Evolutionary conservation across 768 basidiomycete genomes (phyloP).

Genomic region (Lyophyllum atratum): DNA sequence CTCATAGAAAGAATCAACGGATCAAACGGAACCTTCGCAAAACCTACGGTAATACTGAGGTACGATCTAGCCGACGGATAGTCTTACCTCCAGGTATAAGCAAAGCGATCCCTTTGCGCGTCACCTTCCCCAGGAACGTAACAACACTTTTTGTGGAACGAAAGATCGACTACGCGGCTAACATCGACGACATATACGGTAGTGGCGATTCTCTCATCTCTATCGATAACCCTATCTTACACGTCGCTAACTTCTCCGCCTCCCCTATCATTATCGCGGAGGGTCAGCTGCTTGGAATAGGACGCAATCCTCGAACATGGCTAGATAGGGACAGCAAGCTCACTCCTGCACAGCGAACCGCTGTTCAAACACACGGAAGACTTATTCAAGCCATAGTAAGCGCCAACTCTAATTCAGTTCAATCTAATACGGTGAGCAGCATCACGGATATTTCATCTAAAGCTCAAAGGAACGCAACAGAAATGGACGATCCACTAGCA

Average conservation of each 20-base stretch:
- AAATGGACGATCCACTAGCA: conserved; percentile 1
- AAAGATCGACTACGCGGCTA: not conserved
- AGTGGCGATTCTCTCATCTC: too few relatives aligned
- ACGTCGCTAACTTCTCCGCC: too few relatives aligned
- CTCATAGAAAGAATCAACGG: not conserved
- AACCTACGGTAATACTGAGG: not conserved
- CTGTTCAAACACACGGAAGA: not conserved
- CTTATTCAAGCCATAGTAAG: not conserved
- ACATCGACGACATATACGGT: conserved; percentile 4
- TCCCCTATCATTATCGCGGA: too few relatives aligned
- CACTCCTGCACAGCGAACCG: not conserved
- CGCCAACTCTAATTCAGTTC: too few relatives aligned
- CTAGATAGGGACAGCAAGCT: conserved; percentile 11
- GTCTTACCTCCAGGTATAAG: conserved; percentile 16
- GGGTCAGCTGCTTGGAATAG: conserved; percentile 17
- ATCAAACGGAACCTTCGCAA: not conserved
- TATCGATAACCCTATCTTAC: too few relatives aligned
- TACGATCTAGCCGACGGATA: not conserved
- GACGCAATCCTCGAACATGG: conserved; percentile 11
- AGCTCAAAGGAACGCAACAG: conserved; percentile 14
- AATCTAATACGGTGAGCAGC: not conserved
- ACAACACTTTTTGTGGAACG: conserved; percentile 20
- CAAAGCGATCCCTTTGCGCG: too few relatives aligned
- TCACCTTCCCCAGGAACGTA: too few relatives aligned
- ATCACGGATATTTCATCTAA: not conserved